Base-by-base conservation (phyloP, 768 basidiomycete species). In the Amanita fuliginea region DNA sequence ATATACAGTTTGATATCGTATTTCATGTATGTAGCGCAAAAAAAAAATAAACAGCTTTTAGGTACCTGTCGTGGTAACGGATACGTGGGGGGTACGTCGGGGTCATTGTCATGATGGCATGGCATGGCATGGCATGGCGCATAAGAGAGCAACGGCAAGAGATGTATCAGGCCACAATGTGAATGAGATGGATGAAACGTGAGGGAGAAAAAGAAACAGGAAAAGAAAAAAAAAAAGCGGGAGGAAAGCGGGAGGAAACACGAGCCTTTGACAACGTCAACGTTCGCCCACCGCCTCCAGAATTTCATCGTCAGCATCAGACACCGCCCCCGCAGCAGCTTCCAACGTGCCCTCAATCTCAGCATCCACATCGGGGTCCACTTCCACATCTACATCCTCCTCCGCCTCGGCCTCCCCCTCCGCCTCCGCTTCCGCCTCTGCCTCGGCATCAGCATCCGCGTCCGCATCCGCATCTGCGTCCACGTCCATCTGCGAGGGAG, bases 201-300 rank as follows among this genome's bases (percentile, higher is more conserved):
- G 32, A 32, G 9, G n/a, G 26, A 11, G n/a, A 33, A 16, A 14
- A 6, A 34, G 16, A 13, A 4, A 19, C 3, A 19, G 9, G 34
- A 19, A 33, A 34, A 6, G 16, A 34, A 19, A 18, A 34, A 19
- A 7, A 30, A 14, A 34, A 30, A 45, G 28, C 19, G 13, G 22
- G 22, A 5, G 26, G 5, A 26, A 7, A 21, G 3, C 19, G 6
- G 9, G n/a, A 44, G 22, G 14, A 14, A 8, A n/a, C 24, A 43
- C 9, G 21, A 43, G 30, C 30, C 42, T 43, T 5, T n/a, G n/a
- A 24, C 48, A 24, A n/a, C 48, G 19, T 19, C 72, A 64, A 4
- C 74, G 68, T 5, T 74, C 75, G 51, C 72, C 72, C 0, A 73
- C 75, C 32, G 75, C 75, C 53, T 74, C 75, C n/a, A 76, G 58